Evolutionary conservation across 768 basidiomycete species (phyloP).

Genomic region (Sarcodon sp.): DNA sequence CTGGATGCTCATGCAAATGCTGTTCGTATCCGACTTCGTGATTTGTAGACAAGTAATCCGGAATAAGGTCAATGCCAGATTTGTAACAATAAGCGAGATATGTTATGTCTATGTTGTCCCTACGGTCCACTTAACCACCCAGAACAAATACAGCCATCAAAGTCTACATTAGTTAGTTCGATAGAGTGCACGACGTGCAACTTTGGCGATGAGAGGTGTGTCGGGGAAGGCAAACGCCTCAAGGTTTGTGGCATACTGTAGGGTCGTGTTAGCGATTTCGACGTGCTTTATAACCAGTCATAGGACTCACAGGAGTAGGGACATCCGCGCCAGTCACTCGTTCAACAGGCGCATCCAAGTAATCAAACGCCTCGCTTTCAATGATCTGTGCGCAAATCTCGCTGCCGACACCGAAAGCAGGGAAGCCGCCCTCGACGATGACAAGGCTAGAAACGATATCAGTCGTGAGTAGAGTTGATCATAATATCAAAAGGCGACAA

Average conservation of each 20-base stretch:
- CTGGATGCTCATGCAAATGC: slow-evolving; percentile 94
- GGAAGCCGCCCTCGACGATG: slow-evolving; percentile 97
- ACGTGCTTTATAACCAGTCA: slow-evolving; percentile 1
- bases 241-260: slow-evolving; percentile 79
- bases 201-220: slow-evolving; percentile 82
- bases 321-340: slow-evolving; percentile 96
- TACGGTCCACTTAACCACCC: not conserved
- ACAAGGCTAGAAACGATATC: slow-evolving; percentile 44
- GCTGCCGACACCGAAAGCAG: slow-evolving; percentile 94
- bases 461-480: not conserved
- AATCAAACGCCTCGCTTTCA: slow-evolving; percentile 97
- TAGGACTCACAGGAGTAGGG: slow-evolving; percentile 77
- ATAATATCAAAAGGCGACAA: too few relatives aligned
- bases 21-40: slow-evolving; percentile 66
- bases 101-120: not conserved
- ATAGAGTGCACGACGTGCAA: slow-evolving; percentile 88
- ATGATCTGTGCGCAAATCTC: slow-evolving; percentile 97
- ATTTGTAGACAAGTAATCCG: slow-evolving; percentile 4
- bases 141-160: not conserved
- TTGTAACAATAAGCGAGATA: not conserved
- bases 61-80: not conserved
- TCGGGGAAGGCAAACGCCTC: slow-evolving; percentile 93
- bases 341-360: slow-evolving; percentile 96
- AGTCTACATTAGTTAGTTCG: slow-evolving; percentile 52
- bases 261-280: not conserved